Evolutionary conservation across 192 early-diverging fungal species (phyloP).

Genomic region (Coemansia sp.): DNA sequence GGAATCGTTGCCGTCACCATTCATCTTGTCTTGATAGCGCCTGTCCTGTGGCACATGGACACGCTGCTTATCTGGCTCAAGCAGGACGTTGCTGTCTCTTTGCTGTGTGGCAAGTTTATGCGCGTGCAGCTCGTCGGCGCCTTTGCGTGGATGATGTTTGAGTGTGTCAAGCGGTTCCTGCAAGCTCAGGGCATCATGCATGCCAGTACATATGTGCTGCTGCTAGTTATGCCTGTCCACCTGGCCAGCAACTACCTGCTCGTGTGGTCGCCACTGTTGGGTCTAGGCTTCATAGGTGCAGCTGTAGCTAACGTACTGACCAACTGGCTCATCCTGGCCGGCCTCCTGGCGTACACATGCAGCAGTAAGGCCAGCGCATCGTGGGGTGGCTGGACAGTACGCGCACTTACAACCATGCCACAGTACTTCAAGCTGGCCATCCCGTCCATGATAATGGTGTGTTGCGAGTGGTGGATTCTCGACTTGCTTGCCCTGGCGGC

Average conservation of each 20-base stretch:
- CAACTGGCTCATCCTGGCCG: slow-evolving; percentile 68
- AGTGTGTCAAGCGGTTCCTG: slow-evolving; percentile 81
- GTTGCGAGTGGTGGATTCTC: slow-evolving; percentile 63
- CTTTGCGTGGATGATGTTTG: slow-evolving; percentile 75
- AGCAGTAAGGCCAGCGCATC: slow-evolving; percentile 54
- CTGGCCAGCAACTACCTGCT: slow-evolving; percentile 71
- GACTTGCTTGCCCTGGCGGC: slow-evolving; percentile 51
- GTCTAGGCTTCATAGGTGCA: slow-evolving; percentile 80
- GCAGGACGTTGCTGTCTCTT: slow-evolving; percentile 73
- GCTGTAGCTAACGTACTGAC: slow-evolving; percentile 75
- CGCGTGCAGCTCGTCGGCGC: slow-evolving; percentile 67
- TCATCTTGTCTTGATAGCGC: slow-evolving; percentile 67
- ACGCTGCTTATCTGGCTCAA: slow-evolving; percentile 61
- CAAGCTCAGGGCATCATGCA: slow-evolving; percentile 93
- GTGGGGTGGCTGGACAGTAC: slow-evolving; percentile 71
- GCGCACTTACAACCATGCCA: slow-evolving; percentile 36
- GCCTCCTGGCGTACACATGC: slow-evolving; percentile 62
- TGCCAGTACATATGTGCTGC: slow-evolving; percentile 69
- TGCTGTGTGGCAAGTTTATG: slow-evolving; percentile 68
- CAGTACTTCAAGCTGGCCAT: slow-evolving; percentile 63
- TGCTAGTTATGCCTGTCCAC: slow-evolving; percentile 70
- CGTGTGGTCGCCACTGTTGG: slow-evolving; percentile 67
- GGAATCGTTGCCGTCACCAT: slow-evolving; percentile 71
- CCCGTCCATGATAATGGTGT: slow-evolving; percentile 75
- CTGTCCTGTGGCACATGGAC: slow-evolving; percentile 71